Percentiles rank a stretch among this genome's conserved stretches.
These are phyloP conservation scores for Hymenoscyphus repandus DNA, from an alignment of 2,329 filamentous ascomycete species.

Conservation along the genomic window DNA sequence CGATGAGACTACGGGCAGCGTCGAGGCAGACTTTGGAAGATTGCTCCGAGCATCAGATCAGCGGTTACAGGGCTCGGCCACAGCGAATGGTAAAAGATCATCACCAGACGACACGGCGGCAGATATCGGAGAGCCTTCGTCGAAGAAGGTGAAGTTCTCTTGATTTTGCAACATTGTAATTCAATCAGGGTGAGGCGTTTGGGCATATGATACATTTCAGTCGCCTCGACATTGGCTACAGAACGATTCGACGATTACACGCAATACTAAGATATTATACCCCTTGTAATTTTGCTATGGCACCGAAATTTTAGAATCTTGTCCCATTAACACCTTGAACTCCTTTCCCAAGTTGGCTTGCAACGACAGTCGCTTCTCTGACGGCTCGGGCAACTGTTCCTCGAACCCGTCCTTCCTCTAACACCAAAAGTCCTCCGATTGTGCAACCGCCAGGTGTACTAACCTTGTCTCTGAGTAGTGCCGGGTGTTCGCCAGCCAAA, in stretches of 20 bases:
- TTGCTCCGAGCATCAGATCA: conserved; percentile 40
- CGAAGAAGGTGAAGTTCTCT: conserved; percentile 23
- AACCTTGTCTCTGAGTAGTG: conserved; percentile 70
- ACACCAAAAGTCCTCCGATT: conserved; percentile 65
- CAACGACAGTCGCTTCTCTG: conserved; percentile 64
- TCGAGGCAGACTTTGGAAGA: conserved; percentile 69
- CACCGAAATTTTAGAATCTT: conserved; percentile 28
- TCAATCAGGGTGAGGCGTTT: neutral
- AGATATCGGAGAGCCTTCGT: conserved; percentile 12
- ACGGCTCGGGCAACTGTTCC: conserved; percentile 64
- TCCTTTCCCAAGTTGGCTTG: conserved; percentile 55
- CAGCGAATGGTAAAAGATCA: conserved; percentile 19
- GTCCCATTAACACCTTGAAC: conserved; percentile 45
- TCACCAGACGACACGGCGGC: conserved; percentile 15
- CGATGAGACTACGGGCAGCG: conserved; percentile 60
- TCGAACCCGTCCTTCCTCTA: conserved; percentile 68
- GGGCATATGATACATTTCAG: neutral
- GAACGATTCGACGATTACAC: neutral
- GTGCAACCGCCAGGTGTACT: conserved; percentile 73
- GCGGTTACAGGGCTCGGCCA: conserved; percentile 5
- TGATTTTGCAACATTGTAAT: neutral
- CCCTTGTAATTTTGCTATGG: neutral
- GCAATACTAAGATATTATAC: neutral
- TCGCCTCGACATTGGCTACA: neutral
- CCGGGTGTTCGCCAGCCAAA: conserved; percentile 66